Evolutionary conservation across 768 basidiomycete species (phyloP).

Genomic region (Suillus subluteus): DNA sequence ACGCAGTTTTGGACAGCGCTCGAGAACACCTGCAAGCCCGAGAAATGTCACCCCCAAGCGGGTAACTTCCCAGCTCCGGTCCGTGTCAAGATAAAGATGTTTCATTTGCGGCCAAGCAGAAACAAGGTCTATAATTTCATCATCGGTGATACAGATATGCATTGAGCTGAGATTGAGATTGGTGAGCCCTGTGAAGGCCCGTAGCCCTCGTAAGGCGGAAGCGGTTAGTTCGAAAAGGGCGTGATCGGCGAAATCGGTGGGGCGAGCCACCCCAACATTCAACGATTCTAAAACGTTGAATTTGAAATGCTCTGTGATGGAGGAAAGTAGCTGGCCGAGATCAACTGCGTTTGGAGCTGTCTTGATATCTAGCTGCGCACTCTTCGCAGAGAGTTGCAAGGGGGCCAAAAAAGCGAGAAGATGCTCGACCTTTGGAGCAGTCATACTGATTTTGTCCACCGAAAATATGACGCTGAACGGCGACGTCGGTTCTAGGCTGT

Average conservation of each 20-base stretch:
- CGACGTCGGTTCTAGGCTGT: background rate
- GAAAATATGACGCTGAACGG: background rate
- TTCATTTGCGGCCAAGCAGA: background rate
- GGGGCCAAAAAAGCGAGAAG: background rate
- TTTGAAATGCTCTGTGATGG: background rate
- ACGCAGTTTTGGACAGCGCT: background rate
- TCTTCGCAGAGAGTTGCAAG: conserved; percentile 2
- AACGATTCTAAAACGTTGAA: background rate
- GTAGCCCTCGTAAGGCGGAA: background rate
- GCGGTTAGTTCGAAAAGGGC: background rate
- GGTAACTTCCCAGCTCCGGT: background rate
- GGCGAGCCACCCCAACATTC: background rate
- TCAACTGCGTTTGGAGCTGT: background rate
- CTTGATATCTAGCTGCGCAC: background rate
- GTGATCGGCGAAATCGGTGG: background rate
- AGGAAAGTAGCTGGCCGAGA: background rate
- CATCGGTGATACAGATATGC: background rate
- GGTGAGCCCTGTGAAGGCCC: background rate
- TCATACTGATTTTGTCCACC: background rate
- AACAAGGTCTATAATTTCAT: background rate
- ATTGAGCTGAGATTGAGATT: background rate
- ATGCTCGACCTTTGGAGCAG: background rate
- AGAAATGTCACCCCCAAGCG: background rate
- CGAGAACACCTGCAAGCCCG: background rate
- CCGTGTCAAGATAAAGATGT: background rate